Evolutionary conservation across 2,329 filamentous ascomycete genomes (phyloP), one percentile per base, ranked within the genome.

Genomic region (Penicillium polonicum): DNA sequence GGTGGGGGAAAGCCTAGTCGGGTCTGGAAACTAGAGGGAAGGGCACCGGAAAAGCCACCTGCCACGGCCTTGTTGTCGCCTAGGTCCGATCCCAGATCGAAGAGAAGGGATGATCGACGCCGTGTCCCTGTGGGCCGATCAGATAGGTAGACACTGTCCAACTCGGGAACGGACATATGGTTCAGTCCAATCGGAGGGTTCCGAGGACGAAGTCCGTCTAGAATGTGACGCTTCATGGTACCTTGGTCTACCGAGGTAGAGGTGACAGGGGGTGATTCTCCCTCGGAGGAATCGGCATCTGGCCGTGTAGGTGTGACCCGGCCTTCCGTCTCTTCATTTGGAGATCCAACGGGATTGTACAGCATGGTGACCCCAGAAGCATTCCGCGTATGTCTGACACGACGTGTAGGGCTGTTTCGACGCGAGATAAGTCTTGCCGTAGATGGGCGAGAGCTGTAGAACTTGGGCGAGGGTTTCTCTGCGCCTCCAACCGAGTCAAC

Each of bases 291-390:
- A 56, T 68, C 58, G 48, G 69, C 64, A 53, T 61, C 57, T 21
- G 63, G 51, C 35, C 66, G 57, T 23, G 65, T 48, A 49, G 67
- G 64, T 21, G 60, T 61, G 53, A 54, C 67, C 49, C 51, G 68
- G 55, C 61, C 60, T 36, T 68, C 67, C 7, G 59, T 61, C 70
- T 74, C 68, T 74, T 80, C 58, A 72, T 77, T 67, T 60, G 69
- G 57, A 52, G 73, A 59, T 36, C 59, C 78, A 33, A 85, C 78
- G 0, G 92, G 92, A 35, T 90, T 92, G 75, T 89, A 96, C 1
- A 96, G 79, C 53, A 95, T 92, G 0, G 92, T 96, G 65, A 88
- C 91, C 21, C 86, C 89, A 0, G 92, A 96, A 4, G 88, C 73
- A 13, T 91, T 92, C 38, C 92, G 88, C 55, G 78, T 83, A 67